Evolutionary conservation across 73 alveolate genomes (phyloP).

Genomic region (Paramecium octaurelia): DNA sequence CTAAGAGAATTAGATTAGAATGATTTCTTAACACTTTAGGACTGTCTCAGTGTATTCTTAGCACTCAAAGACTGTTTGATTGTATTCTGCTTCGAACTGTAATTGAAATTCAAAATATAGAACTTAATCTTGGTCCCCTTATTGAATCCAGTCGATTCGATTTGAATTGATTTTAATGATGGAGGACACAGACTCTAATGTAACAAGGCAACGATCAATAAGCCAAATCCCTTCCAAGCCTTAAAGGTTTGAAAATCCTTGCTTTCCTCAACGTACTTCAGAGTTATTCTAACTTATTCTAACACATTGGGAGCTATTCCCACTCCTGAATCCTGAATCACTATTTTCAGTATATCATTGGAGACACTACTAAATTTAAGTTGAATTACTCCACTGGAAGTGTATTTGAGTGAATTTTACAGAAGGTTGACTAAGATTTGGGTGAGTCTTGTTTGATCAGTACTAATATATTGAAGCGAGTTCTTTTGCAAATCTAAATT

Average conservation of each 20-base stretch:
- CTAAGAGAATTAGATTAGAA: neutral
- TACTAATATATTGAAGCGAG: neutral
- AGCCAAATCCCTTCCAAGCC: conserved; percentile 37
- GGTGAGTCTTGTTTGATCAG: conserved; percentile 3
- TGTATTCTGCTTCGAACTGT: neutral
- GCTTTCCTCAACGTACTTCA: neutral
- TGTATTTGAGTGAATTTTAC: neutral
- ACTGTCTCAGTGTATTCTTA: neutral
- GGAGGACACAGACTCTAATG: neutral
- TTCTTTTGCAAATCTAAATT: neutral
- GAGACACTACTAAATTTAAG: neutral
- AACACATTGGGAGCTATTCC: neutral
- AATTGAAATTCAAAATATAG: neutral
- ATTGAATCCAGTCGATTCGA: neutral
- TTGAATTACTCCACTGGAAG: neutral
- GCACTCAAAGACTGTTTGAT: neutral
- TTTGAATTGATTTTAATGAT: neutral
- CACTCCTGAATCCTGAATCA: neutral
- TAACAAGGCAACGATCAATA: neutral
- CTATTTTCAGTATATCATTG: neutral
- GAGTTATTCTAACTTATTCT: neutral
- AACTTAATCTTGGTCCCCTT: neutral
- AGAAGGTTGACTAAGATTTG: neutral
- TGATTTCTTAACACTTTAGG: neutral
- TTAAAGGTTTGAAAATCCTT: neutral